phyloP scores from a whole-genome alignment of 1,284 basidiomycete genomes.

The Ustilago hordei region DNA sequence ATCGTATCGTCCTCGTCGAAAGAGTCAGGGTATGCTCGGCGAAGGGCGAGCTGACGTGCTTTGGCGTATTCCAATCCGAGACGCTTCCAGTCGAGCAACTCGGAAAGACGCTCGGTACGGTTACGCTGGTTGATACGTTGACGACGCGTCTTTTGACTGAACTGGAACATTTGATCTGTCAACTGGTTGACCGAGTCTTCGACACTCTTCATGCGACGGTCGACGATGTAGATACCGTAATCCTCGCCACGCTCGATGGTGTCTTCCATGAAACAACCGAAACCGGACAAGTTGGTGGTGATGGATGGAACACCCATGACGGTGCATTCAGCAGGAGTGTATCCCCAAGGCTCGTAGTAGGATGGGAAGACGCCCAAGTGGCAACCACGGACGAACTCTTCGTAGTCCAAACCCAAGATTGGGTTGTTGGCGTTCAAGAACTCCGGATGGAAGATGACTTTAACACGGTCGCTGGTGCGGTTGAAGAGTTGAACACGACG shows the following conservation, averaged over 20 bases:
- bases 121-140: slow-evolving; percentile 99
- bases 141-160: slow-evolving; percentile 88
- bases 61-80: slow-evolving; percentile 97
- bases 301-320: slow-evolving; percentile 96
- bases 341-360: slow-evolving; percentile 93
- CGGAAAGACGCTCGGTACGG: slow-evolving; percentile 81
- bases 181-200: slow-evolving; percentile 87
- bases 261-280: slow-evolving; percentile 98
- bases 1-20: slow-evolving; percentile 78
- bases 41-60: slow-evolving; percentile 88
- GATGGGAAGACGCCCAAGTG: slow-evolving; percentile 98
- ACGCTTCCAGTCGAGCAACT: slow-evolving; percentile 97
- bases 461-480: slow-evolving; percentile 82
- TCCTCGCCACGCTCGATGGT: slow-evolving; percentile 82
- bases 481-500: slow-evolving; percentile 94
- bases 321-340: slow-evolving; percentile 75
- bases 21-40: slow-evolving; percentile 93
- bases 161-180: slow-evolving; percentile 71
- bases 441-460: slow-evolving; percentile 98
- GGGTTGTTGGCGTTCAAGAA: slow-evolving; percentile 98
- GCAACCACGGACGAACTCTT: slow-evolving; percentile 97
- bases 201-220: slow-evolving; percentile 87
- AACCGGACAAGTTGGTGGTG: slow-evolving; percentile 96
- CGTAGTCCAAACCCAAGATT: slow-evolving; percentile 95
- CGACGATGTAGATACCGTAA: slow-evolving; percentile 84